A percentile compares a stretch with the other conserved stretches of the same genome.
Conservation (phyloP, 768 basidiomycete genomes). For the Baorangia bicolor region DNA sequence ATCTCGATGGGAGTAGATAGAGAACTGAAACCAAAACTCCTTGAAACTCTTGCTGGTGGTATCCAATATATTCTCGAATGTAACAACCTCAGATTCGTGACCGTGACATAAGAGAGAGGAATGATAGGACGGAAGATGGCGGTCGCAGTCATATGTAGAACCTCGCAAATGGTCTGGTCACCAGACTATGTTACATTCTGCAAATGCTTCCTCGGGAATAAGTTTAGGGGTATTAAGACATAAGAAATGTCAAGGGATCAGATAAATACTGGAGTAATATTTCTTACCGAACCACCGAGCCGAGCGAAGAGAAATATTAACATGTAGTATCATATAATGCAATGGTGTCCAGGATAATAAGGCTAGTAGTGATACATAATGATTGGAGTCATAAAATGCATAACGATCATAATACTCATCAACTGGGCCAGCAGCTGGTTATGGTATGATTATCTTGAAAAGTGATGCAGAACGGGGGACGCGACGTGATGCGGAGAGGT, state of each 20-base stretch:
- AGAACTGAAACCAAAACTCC: constrained; percentile 12
- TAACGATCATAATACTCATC: background rate
- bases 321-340: constrained; percentile 2
- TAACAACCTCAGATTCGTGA: too few species aligned
- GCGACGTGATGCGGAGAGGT: background rate
- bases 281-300: background rate
- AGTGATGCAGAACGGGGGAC: background rate
- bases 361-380: constrained; percentile 11
- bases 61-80: constrained; percentile 3
- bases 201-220: background rate
- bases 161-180: too few species aligned
- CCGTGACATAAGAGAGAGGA: too few species aligned
- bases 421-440: constrained; percentile 20
- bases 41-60: constrained; percentile 8
- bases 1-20: constrained; percentile 21
- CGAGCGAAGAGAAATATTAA: background rate
- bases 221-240: background rate
- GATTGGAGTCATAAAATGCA: background rate
- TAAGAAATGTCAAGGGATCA: background rate
- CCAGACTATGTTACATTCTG: too few species aligned
- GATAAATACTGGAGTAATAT: background rate
- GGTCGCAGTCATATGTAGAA: too few species aligned
- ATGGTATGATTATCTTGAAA: background rate
- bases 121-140: too few species aligned
- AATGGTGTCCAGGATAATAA: background rate